Conservation (phyloP, 129 eudicot species). For the Logfia minima region DNA sequence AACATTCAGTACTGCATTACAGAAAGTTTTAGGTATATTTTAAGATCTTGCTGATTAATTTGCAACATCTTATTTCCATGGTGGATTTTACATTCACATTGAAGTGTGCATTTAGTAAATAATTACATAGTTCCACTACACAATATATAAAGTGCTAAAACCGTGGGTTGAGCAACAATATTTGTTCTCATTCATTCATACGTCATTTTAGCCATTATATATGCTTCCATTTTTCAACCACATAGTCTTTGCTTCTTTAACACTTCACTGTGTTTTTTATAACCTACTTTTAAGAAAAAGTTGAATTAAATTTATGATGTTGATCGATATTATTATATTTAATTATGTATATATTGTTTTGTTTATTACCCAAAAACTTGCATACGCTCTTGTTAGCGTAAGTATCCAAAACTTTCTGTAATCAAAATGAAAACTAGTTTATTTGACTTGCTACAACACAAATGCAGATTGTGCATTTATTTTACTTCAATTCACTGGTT, state of each 20-base stretch:
- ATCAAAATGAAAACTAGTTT: not conserved
- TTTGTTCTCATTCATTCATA: slow-evolving; percentile 16
- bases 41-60: not conserved
- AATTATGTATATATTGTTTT: too few species aligned
- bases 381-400: not conserved
- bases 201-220: slow-evolving; percentile 25
- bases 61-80: slow-evolving; percentile 15
- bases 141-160: slow-evolving; percentile 26
- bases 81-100: slow-evolving; percentile 3
- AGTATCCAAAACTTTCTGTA: not conserved
- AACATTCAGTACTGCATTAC: not conserved
- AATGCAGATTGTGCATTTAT: not conserved
- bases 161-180: slow-evolving; percentile 37
- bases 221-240: slow-evolving; percentile 39
- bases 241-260: slow-evolving; percentile 38
- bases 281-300: not conserved
- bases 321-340: too few species aligned
- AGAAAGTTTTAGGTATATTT: slow-evolving; percentile 12
- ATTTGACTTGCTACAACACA: too few species aligned
- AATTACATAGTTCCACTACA: slow-evolving; percentile 29
- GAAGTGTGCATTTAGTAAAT: not conserved
- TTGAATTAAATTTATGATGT: not conserved
- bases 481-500: not conserved
- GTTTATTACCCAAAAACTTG: not conserved
- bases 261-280: slow-evolving; percentile 1